Evolutionary conservation across 805 yeast species (phyloP).

Genomic region (Maudiozyma serrabonitensis): DNA sequence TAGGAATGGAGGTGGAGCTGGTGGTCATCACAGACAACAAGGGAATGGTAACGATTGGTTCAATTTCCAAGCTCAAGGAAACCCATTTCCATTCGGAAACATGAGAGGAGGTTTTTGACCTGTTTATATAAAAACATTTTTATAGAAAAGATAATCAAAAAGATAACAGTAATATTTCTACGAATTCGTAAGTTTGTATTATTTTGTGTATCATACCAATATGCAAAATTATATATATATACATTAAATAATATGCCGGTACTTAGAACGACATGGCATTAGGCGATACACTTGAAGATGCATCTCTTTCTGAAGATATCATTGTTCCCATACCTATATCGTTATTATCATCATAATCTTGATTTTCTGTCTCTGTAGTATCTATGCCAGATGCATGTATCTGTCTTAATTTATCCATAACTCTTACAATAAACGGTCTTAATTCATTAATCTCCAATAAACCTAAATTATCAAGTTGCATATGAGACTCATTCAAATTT

Average conservation of each 20-base stretch:
- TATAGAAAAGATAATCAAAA: not conserved
- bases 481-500: constrained; percentile 70
- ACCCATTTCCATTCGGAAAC: constrained; percentile 8
- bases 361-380: not conserved
- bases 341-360: constrained; percentile 1
- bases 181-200: too few relatives aligned
- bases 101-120: not conserved
- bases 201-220: too few relatives aligned
- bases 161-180: too few relatives aligned
- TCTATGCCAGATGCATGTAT: constrained; percentile 25
- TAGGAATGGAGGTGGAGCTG: constrained; percentile 10
- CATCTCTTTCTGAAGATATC: not conserved
- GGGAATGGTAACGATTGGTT: not conserved
- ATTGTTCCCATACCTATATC: constrained; percentile 4
- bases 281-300: not conserved
- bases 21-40: not conserved
- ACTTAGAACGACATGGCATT: not conserved
- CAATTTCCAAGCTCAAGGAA: constrained; percentile 6
- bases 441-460: constrained; percentile 80
- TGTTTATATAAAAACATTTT: not conserved
- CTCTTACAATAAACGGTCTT: constrained; percentile 67
- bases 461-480: constrained; percentile 75
- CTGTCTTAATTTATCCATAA: constrained; percentile 69
- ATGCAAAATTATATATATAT: too few relatives aligned
- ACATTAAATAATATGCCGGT: too few relatives aligned